phyloP scores from a whole-genome alignment of 2,329 filamentous ascomycete genomes.

The Pezicula radicicola region DNA sequence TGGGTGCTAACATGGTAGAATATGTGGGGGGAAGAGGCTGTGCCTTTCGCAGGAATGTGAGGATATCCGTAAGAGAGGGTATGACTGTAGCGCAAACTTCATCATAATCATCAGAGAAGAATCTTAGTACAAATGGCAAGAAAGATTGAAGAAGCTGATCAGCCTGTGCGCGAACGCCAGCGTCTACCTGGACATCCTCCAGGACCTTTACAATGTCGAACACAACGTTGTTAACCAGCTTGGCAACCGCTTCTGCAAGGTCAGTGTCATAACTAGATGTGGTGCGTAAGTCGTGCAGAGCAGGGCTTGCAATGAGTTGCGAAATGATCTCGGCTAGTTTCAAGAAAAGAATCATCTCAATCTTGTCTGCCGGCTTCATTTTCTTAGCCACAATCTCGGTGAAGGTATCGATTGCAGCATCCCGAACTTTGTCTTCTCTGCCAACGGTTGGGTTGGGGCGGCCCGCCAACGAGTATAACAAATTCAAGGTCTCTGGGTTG shows the following conservation, averaged over 20 bases:
- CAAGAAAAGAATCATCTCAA: slow-evolving; percentile 87
- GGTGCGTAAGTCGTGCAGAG: slow-evolving; percentile 73
- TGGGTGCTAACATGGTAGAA: slow-evolving; percentile 77
- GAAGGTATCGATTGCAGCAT: slow-evolving; percentile 90
- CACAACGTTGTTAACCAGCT: slow-evolving; percentile 87
- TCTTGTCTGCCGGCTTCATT: slow-evolving; percentile 92
- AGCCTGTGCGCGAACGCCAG: slow-evolving; percentile 68
- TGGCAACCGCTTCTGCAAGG: slow-evolving; percentile 90
- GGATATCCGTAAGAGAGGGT: slow-evolving; percentile 84
- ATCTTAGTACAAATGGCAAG: slow-evolving; percentile 81
- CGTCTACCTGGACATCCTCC: slow-evolving; percentile 61
- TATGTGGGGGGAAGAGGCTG: slow-evolving; percentile 72
- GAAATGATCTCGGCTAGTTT: slow-evolving; percentile 82
- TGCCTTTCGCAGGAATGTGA: slow-evolving; percentile 85
- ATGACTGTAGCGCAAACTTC: slow-evolving; percentile 97
- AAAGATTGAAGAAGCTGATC: slow-evolving; percentile 82
- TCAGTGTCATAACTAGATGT: slow-evolving; percentile 92
- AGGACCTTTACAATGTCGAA: slow-evolving; percentile 84
- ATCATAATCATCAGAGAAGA: slow-evolving; percentile 97
- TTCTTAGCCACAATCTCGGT: slow-evolving; percentile 97
- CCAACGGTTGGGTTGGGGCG: slow-evolving; percentile 57
- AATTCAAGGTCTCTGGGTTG: slow-evolving; percentile 80
- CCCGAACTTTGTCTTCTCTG: slow-evolving; percentile 74
- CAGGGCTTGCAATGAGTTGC: slow-evolving; percentile 80
- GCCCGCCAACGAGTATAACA: slow-evolving; percentile 85